Evolutionary conservation across 768 basidiomycete genomes (phyloP).

Genomic region (Naganishia randhawae): DNA sequence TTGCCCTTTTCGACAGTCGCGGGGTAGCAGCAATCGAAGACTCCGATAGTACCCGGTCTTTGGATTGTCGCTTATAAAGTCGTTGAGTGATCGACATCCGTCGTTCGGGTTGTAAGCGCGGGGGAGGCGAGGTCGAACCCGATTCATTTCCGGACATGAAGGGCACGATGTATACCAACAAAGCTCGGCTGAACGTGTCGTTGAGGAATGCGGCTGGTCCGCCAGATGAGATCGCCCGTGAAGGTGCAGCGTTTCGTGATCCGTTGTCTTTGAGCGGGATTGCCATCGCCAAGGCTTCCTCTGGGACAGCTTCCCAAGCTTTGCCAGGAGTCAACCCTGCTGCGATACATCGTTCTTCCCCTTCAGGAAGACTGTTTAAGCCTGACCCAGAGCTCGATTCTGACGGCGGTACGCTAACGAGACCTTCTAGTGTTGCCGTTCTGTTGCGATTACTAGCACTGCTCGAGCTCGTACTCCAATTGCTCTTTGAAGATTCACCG

Average conservation of each 20-base stretch:
- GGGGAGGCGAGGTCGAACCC: conserved; percentile 30
- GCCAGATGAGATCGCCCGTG: neutral
- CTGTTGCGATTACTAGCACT: conserved; percentile 22
- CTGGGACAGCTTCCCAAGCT: conserved; percentile 46
- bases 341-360: neutral
- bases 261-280: conserved; percentile 36
- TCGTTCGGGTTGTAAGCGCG: conserved; percentile 28
- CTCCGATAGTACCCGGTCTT: neutral
- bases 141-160: conserved; percentile 49
- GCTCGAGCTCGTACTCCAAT: conserved; percentile 20
- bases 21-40: neutral
- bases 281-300: conserved; percentile 49
- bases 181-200: conserved; percentile 43
- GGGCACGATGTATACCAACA: conserved; percentile 76
- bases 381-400: conserved; percentile 20
- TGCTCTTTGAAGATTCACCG: conserved; percentile 29
- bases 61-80: conserved; percentile 10
- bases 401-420: neutral
- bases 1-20: neutral
- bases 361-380: conserved; percentile 7
- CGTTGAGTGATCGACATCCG: conserved; percentile 29
- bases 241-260: neutral
- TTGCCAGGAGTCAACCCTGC: conserved; percentile 33
- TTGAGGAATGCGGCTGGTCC: conserved; percentile 21
- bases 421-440: neutral